Evolutionary conservation across 2,329 filamentous ascomycete species (phyloP).

Genomic region (Penicillium brevicompactum): DNA sequence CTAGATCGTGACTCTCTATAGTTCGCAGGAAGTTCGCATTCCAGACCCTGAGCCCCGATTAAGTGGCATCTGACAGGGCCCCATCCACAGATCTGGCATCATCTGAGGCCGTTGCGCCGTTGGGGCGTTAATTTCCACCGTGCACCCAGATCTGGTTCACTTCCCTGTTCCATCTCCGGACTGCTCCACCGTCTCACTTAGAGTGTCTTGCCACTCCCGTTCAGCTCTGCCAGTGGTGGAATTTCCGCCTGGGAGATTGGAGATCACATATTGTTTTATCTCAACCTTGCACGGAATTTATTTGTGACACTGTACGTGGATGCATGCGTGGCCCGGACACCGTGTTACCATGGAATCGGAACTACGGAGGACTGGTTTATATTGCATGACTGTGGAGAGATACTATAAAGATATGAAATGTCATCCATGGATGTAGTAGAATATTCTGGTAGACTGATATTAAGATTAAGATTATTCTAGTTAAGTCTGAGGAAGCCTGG

Average conservation of each 20-base stretch:
- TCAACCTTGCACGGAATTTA: neutral
- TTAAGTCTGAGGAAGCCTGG: neutral
- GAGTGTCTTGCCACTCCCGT: slow-evolving; percentile 17
- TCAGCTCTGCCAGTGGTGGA: neutral
- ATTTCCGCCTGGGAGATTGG: neutral
- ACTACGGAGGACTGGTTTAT: too few species aligned
- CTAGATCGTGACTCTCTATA: neutral
- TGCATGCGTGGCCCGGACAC: neutral
- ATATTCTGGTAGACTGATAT: neutral
- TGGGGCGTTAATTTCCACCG: slow-evolving; percentile 22
- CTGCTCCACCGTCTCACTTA: slow-evolving; percentile 23
- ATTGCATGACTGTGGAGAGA: too few species aligned
- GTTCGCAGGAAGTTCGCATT: slow-evolving; percentile 12
- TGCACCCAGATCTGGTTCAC: slow-evolving; percentile 22
- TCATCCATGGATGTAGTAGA: too few species aligned
- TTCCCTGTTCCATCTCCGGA: slow-evolving; percentile 19
- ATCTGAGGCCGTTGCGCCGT: neutral
- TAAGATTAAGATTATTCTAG: slow-evolving; percentile 1
- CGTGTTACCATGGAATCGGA: too few species aligned
- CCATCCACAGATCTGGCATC: slow-evolving; percentile 2
- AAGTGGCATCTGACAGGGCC: slow-evolving; percentile 4
- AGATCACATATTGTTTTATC: neutral
- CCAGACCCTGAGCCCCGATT: neutral
- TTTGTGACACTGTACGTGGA: neutral
- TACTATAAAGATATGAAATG: too few species aligned